A percentile compares a stretch with the other conserved stretches of the same genome.
These are phyloP conservation scores for Mortierella alpina DNA, from an alignment of 192 early-diverging fungal genomes.

Conservation along the genomic window DNA sequence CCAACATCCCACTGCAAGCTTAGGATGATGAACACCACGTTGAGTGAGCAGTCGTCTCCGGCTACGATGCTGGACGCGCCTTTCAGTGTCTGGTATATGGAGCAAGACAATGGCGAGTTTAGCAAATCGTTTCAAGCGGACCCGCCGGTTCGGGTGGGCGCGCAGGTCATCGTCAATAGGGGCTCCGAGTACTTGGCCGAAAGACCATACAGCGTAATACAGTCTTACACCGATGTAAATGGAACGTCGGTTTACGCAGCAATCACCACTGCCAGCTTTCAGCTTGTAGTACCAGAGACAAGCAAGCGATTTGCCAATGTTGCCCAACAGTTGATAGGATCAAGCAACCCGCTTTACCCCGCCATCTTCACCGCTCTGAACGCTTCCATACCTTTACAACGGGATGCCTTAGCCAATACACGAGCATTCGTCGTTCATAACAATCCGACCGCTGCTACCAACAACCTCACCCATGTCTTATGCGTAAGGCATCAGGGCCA, in stretches of 20 bases:
- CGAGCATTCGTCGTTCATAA: slow-evolving; percentile 2
- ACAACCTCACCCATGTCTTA: slow-evolving; percentile 13
- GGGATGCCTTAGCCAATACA: background rate
- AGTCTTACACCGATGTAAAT: slow-evolving; percentile 2
- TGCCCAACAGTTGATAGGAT: background rate
- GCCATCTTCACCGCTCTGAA: slow-evolving; percentile 8
- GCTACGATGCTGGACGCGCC: background rate
- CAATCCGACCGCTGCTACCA: slow-evolving; percentile 2
- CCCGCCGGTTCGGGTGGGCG: too few relatives aligned
- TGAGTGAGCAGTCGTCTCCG: background rate
- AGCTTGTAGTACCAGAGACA: background rate
- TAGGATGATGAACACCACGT: slow-evolving; percentile 6
- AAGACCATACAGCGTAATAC: slow-evolving; percentile 3
- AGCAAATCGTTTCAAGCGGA: too few relatives aligned
- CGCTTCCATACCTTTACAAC: background rate
- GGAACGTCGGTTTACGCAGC: slow-evolving; percentile 4
- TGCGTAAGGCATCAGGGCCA: slow-evolving; percentile 3
- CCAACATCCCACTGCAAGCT: slow-evolving; percentile 4
- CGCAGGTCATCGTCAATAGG: too few relatives aligned
- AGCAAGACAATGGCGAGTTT: too few relatives aligned
- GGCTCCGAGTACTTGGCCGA: background rate
- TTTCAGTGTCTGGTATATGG: too few relatives aligned
- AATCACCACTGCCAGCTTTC: slow-evolving; percentile 14
- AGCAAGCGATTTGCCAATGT: background rate
- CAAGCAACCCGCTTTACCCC: background rate